phyloP scores from a whole-genome alignment of 179 eudicot species.

The Silene noctiflora region DNA sequence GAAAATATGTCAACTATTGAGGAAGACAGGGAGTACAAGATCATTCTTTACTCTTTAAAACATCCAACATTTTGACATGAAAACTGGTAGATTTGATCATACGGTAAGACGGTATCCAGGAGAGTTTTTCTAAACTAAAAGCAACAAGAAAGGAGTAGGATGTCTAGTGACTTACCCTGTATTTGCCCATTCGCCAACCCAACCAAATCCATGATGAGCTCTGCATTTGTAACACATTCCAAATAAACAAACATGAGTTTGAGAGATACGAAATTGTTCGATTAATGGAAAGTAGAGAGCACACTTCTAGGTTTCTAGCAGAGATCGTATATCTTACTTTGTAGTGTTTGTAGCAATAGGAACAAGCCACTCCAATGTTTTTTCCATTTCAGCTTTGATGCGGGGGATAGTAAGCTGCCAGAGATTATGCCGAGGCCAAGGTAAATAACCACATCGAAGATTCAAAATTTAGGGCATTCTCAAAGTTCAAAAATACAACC shows the following conservation, averaged over 20 bases:
- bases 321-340: conserved; percentile 48
- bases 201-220: conserved; percentile 99
- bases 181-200: conserved; percentile 99
- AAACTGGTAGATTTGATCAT: no score
- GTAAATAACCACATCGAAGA: background rate
- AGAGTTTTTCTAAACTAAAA: background rate
- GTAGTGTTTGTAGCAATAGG: conserved; percentile 93
- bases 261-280: background rate
- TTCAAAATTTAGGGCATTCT: background rate
- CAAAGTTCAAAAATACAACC: background rate
- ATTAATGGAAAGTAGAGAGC: no score
- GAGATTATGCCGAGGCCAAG: conserved; percentile 6
- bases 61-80: no score
- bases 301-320: background rate
- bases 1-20: no score
- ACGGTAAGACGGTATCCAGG: background rate
- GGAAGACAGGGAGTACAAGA: no score
- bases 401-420: conserved; percentile 74
- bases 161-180: conserved; percentile 53
- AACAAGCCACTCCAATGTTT: conserved; percentile 89
- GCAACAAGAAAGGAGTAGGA: background rate
- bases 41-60: no score
- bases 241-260: conserved; percentile 13
- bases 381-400: conserved; percentile 98
- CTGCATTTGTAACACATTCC: conserved; percentile 36